A percentile compares a stretch with the other conserved stretches of the same genome.
phyloP scores from a whole-genome alignment of 2,329 filamentous ascomycete species.

The Colletotrichum liaoningense region DNA sequence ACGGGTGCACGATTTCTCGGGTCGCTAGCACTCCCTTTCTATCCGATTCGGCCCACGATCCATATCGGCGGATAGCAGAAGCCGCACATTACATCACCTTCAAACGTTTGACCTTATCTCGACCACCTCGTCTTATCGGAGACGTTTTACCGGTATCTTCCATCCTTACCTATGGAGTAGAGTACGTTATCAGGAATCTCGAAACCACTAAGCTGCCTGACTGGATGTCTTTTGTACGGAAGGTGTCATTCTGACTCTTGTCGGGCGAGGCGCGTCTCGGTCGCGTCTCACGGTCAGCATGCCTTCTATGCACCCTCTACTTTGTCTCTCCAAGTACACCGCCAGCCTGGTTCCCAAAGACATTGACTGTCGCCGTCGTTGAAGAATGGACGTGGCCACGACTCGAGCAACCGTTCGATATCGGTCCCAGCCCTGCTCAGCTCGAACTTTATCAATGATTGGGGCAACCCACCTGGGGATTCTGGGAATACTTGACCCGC shows the following conservation, averaged over 20 bases:
- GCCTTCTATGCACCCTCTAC: neutral
- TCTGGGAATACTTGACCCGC: neutral
- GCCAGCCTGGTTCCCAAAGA: neutral
- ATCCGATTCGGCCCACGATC: neutral
- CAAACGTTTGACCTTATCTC: neutral
- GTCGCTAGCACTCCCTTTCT: neutral
- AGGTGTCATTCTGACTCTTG: neutral
- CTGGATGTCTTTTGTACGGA: neutral
- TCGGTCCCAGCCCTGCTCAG: conserved; percentile 3
- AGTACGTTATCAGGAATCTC: neutral
- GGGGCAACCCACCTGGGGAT: conserved; percentile 3
- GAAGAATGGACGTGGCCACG: neutral
- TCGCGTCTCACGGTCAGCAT: conserved; percentile 22
- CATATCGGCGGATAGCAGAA: neutral
- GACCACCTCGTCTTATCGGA: conserved; percentile 8
- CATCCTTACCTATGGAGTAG: neutral
- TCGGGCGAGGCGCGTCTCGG: conserved; percentile 19
- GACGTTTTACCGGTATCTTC: neutral
- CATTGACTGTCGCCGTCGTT: neutral
- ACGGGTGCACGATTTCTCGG: neutral
- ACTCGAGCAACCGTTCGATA: conserved; percentile 22
- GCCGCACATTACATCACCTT: conserved; percentile 5
- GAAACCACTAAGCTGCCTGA: neutral
- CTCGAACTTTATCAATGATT: conserved; percentile 7
- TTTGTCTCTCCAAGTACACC: neutral